Evolutionary conservation across 768 basidiomycete species (phyloP).

Genomic region (Suillus paluster): DNA sequence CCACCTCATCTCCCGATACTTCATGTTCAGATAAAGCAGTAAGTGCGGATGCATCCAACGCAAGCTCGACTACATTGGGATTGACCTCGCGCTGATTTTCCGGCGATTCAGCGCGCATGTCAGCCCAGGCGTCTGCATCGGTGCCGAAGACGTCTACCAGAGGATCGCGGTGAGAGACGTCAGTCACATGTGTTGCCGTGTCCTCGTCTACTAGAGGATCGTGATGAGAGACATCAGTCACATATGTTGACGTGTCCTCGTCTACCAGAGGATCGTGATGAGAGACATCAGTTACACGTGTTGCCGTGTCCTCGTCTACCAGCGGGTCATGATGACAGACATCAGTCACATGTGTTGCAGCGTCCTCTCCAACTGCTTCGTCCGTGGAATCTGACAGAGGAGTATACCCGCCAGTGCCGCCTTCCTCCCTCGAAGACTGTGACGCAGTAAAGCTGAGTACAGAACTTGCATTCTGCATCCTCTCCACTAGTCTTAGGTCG

Average conservation of each 20-base stretch:
- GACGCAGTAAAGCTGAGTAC: conserved; percentile 32
- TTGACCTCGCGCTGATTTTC: conserved; percentile 35
- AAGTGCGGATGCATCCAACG: conserved; percentile 50
- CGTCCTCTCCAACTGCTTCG: conserved; percentile 38
- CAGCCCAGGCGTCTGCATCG: conserved; percentile 67
- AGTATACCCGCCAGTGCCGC: conserved; percentile 27
- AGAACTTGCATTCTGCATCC: conserved; percentile 47
- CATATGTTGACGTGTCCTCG: conserved; percentile 42
- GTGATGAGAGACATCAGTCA: no score
- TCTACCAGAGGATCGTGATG: no score
- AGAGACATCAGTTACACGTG: conserved; percentile 18
- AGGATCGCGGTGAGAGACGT: conserved; percentile 48
- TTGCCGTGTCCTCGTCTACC: conserved; percentile 41
- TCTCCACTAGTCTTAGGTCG: conserved; percentile 54
- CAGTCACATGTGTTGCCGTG: conserved; percentile 43
- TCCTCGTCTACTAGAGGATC: conserved; percentile 43
- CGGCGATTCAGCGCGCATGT: conserved; percentile 47
- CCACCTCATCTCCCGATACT: conserved; percentile 23
- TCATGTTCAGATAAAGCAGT: conserved; percentile 29
- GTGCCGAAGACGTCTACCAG: conserved; percentile 66
- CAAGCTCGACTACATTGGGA: conserved; percentile 56
- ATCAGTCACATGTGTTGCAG: conserved; percentile 34
- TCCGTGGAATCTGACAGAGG: conserved; percentile 34
- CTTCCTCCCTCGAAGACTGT: conserved; percentile 26
- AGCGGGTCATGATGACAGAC: no score